Conservation (phyloP, 192 early-diverging fungal species). For the Backusella parvicylindrica region DNA sequence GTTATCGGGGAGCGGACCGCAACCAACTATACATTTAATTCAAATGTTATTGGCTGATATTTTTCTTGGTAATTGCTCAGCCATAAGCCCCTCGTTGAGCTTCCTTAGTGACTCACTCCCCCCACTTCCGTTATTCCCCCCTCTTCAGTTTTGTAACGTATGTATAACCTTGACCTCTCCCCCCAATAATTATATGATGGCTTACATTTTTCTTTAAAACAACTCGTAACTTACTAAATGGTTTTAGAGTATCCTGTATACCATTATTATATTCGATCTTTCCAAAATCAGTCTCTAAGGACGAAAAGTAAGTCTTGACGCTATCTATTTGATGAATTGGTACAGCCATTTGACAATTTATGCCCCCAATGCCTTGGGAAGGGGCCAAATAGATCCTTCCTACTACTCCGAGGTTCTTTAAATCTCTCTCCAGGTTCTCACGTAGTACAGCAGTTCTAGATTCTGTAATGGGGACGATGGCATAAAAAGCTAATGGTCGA, state of each 20-base stretch:
- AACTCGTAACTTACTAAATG: constrained; percentile 65
- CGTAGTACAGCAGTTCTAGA: background rate
- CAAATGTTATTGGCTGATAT: background rate
- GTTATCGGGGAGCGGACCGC: constrained; percentile 36
- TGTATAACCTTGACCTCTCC: background rate
- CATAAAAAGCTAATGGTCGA: constrained; percentile 28
- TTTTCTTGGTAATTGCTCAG: background rate
- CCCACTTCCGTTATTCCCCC: background rate
- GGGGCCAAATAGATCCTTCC: constrained; percentile 70
- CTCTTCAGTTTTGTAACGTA: background rate
- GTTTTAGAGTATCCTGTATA: constrained; percentile 35
- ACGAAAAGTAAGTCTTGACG: constrained; percentile 54
- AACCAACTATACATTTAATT: constrained; percentile 27
- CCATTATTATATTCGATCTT: constrained; percentile 27
- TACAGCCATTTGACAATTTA: constrained; percentile 75
- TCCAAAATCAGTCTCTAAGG: constrained; percentile 19
- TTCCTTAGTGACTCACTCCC: background rate
- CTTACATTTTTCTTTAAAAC: constrained; percentile 49
- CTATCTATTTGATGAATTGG: constrained; percentile 45
- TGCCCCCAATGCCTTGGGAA: constrained; percentile 47
- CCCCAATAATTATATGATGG: background rate
- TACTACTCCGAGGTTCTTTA: constrained; percentile 43
- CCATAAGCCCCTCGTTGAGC: background rate
- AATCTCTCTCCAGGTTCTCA: background rate
- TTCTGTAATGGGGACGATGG: constrained; percentile 12